Base-by-base conservation (phyloP, 805 yeast genomes). In the Ogataea saltuana region DNA sequence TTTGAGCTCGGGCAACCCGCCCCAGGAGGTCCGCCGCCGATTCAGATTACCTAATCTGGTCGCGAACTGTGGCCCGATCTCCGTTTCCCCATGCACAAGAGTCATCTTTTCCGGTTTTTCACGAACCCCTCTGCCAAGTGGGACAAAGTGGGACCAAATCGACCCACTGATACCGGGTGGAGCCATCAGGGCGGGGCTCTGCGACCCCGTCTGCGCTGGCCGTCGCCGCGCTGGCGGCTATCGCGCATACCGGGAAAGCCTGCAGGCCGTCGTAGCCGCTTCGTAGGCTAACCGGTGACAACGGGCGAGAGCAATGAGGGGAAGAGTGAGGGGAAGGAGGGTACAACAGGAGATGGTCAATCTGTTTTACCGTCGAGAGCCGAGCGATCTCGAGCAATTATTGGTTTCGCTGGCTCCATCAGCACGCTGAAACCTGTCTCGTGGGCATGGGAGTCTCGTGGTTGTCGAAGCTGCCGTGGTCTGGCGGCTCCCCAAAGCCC, bases 231-330 rank as follows among this genome's bases (percentile, higher is more conserved):
- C 28, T 10, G 8, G 28, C 36, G 36, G 36, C 36, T 32, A 32
- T 32, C 35, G 25, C 25, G 17, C 12, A n/a, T 29, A 19, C 17
- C 32, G 13, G 19, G 32, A 29, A 19, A n/a, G 16, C 32, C 10
- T n/a, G 21, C 17, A n/a, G 33, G 33, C 18, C 33, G 22, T 4
- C 21, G 21, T 30, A 23, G 37, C 37, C 28, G 28, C 20, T 4
- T 20, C 28, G 18, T 36, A 29, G 40, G 13, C 40, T 29, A 36
- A 36, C 17, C 40, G 40, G 26, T 28, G 40, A 28, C 33, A 36
- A 36, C 40, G 40, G 40, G 40, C 26, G 40, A 36, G 33, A 36
- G 17, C 15, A 26, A 36, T 12, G 40, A 28, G 40, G 40, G 40
- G 40, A 34, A 34, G 27, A 9, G 29, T 16, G 30, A 26, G 39